Evolutionary conservation across 2,329 filamentous ascomycete genomes (phyloP).

Genomic region (Cytospora schulzeri): DNA sequence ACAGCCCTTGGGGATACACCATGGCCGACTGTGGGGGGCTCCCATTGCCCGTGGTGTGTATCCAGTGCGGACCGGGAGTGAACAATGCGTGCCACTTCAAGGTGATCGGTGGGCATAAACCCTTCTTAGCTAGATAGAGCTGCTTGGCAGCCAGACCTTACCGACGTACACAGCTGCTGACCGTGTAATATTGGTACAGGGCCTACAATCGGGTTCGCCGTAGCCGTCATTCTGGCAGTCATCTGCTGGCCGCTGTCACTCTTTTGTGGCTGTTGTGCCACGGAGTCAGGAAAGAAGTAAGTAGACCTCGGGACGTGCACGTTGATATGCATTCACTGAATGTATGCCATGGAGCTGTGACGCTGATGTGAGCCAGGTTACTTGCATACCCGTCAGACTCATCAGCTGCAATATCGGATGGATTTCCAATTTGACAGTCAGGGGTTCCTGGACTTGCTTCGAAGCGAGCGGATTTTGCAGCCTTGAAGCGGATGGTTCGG

Average conservation of each 20-base stretch:
- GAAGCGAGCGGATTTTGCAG: background rate
- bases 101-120: conserved; percentile 14
- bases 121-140: background rate
- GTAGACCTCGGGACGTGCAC: background rate
- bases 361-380: conserved; percentile 2
- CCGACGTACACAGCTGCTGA: background rate
- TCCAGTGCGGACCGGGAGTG: conserved; percentile 23
- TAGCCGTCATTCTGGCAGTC: conserved; percentile 22
- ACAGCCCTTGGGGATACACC: too few relatives aligned
- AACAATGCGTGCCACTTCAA: conserved; percentile 27
- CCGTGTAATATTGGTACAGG: conserved; percentile 4
- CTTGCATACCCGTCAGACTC: conserved; percentile 22
- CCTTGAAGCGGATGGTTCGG: too few relatives aligned
- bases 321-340: too few relatives aligned
- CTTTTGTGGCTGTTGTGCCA: conserved; percentile 23
- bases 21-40: conserved; percentile 21
- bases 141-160: background rate
- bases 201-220: conserved; percentile 22
- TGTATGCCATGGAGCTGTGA: too few relatives aligned
- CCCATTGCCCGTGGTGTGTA: conserved; percentile 23
- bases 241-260: conserved; percentile 25
- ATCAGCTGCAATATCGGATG: conserved; percentile 22
- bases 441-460: background rate
- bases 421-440: conserved; percentile 20
- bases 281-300: conserved; percentile 24